These are phyloP conservation scores for Colletotrichum sp. DNA, from an alignment of 2,329 filamentous ascomycete genomes.

Conservation along the genomic window DNA sequence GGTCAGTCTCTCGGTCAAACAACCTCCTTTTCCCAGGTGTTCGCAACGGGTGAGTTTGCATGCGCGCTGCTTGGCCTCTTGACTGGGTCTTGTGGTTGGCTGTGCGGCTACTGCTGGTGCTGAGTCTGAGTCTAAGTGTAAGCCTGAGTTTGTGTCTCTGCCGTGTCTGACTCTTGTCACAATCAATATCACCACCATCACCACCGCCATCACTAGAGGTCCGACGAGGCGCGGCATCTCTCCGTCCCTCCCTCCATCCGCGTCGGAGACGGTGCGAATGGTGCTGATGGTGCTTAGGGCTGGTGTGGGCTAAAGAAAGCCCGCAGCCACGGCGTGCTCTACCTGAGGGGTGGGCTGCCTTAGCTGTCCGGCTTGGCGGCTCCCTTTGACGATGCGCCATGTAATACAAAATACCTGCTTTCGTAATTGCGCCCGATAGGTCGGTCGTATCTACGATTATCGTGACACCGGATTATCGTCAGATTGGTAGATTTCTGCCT, in stretches of 20 bases:
- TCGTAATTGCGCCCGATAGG: neutral
- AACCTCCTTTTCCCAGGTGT: neutral
- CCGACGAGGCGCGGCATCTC: neutral
- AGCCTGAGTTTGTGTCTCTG: neutral
- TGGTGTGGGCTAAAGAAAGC: neutral
- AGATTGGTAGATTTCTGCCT: neutral
- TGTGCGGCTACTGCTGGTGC: neutral
- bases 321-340: neutral
- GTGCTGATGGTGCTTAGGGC: neutral
- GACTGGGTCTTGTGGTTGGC: neutral
- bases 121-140: neutral
- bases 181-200: neutral
- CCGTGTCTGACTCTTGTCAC: neutral
- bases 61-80: neutral
- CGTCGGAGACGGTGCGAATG: neutral
- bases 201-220: neutral
- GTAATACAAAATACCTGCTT: neutral
- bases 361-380: conserved; percentile 1
- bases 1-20: conserved; percentile 18
- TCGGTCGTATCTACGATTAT: neutral
- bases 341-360: neutral
- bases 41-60: neutral
- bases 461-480: neutral
- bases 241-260: neutral
- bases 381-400: neutral